Evolutionary conservation across 2,329 filamentous ascomycete species (phyloP).

Genomic region (Cercospora zeae-maydis): DNA sequence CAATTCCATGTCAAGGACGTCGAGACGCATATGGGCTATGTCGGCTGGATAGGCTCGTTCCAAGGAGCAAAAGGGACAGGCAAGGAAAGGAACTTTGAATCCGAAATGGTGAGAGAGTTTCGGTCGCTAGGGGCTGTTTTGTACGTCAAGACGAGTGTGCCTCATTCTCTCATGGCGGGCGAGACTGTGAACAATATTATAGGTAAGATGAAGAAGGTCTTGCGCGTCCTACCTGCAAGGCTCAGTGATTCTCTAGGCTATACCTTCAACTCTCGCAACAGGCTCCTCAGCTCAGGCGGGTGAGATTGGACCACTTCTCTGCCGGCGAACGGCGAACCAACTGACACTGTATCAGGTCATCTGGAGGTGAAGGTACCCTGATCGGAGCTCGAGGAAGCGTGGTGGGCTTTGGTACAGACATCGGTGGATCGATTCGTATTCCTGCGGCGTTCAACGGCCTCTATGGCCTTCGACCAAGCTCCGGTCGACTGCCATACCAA

Average conservation of each 20-base stretch:
- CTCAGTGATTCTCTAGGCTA: conserved; percentile 32
- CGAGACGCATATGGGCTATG: conserved; percentile 55
- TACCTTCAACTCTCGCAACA: conserved; percentile 56
- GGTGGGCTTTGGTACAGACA: conserved; percentile 55
- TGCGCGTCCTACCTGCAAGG: neutral
- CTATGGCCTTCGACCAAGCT: conserved; percentile 54
- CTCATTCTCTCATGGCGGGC: conserved; percentile 55
- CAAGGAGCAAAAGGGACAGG: conserved; percentile 52
- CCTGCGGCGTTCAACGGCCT: conserved; percentile 59
- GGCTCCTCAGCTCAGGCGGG: conserved; percentile 53
- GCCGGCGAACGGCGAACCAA: no score
- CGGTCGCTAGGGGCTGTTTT: conserved; percentile 52
- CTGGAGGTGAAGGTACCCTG: conserved; percentile 58
- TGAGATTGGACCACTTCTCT: neutral
- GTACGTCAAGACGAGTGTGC: conserved; percentile 56
- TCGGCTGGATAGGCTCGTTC: conserved; percentile 63
- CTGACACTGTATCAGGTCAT: conserved; percentile 39
- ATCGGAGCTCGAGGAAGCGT: conserved; percentile 53
- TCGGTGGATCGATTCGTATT: conserved; percentile 56
- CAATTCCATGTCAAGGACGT: conserved; percentile 50
- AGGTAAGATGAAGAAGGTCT: conserved; percentile 29
- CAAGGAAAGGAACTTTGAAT: conserved; percentile 53
- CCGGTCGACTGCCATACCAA: conserved; percentile 48
- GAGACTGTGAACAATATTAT: conserved; percentile 62
- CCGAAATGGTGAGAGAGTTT: conserved; percentile 56